Evolutionary conservation across 176 grass and related monocot species (phyloP).

Genomic region (Urochloa ruziziensis): DNA sequence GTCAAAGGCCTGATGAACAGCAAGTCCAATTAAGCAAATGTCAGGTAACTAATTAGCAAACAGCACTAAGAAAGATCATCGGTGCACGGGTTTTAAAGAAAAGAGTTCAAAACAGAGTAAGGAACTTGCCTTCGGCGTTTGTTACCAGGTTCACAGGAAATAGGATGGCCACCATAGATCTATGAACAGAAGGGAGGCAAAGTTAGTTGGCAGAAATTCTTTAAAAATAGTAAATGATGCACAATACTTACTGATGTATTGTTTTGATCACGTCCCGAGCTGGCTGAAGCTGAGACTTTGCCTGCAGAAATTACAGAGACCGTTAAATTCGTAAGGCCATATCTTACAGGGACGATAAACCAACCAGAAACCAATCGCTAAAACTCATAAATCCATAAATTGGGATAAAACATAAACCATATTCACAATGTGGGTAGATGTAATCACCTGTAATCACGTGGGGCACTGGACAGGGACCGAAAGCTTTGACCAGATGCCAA

Average conservation of each 20-base stretch:
- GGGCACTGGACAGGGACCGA: neutral
- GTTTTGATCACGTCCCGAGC: neutral
- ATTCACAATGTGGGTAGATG: too few species aligned
- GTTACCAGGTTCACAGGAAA: too few species aligned
- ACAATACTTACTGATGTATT: conserved; percentile 17
- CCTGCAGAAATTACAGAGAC: conserved; percentile 1
- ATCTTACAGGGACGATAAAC: neutral
- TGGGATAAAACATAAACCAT: too few species aligned
- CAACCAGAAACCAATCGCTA: neutral
- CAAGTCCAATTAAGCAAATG: too few species aligned
- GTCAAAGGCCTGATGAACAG: too few species aligned
- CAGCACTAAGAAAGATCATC: too few species aligned
- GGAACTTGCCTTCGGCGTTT: too few species aligned
- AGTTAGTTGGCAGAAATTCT: neutral
- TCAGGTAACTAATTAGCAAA: too few species aligned
- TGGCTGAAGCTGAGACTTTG: neutral
- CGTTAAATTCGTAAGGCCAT: neutral
- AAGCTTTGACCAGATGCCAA: neutral
- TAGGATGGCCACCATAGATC: neutral
- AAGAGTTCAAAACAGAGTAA: too few species aligned
- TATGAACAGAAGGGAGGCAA: neutral
- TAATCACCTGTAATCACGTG: too few species aligned
- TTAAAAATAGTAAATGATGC: neutral
- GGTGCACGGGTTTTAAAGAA: too few species aligned
- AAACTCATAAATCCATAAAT: too few species aligned